A percentile compares a stretch with the other conserved stretches of the same genome.
Conservation (phyloP, 495 filamentous ascomycete species). For the Penicillium nucicola region DNA sequence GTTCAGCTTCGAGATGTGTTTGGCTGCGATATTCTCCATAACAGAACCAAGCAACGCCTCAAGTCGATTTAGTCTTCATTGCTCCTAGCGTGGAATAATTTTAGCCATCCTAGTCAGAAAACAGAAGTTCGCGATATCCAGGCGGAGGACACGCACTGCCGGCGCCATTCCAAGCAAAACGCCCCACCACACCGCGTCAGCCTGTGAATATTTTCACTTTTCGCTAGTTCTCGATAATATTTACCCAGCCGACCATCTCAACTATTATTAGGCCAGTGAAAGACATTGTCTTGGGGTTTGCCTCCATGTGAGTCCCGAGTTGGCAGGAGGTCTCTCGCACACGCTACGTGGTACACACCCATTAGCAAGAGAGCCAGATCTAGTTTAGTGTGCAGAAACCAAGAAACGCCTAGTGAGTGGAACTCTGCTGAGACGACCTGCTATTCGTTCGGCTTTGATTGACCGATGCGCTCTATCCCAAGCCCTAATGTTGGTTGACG, state of each 20-base stretch:
- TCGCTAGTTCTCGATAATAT: not conserved
- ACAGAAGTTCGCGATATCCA: not conserved
- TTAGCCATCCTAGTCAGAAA: not conserved
- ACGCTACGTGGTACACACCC: not conserved
- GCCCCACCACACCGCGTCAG: conserved; percentile 27
- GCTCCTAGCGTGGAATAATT: not conserved
- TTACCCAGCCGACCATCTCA: not conserved
- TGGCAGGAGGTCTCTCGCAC: too few relatives aligned
- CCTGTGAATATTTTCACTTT: not conserved
- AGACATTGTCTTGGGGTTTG: not conserved
- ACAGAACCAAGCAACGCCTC: not conserved
- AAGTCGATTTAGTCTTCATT: not conserved
- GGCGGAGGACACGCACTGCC: conserved; percentile 14
- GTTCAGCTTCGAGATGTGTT: not conserved
- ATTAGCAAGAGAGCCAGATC: conserved; percentile 8
- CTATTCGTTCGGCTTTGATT: conserved; percentile 6
- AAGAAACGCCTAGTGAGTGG: conserved; percentile 14
- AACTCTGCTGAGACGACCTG: not conserved
- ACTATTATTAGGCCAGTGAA: too few relatives aligned
- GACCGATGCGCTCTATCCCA: conserved; percentile 7
- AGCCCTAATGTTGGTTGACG: conserved; percentile 21
- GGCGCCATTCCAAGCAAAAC: conserved; percentile 13
- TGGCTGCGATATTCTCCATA: not conserved
- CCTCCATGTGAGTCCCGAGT: not conserved
- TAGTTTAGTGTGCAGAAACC: conserved; percentile 14